Percentiles rank a stretch among this genome's conserved stretches.
phyloP scores from a whole-genome alignment of 2,329 filamentous ascomycete genomes.

The Claviceps fusiformis region DNA sequence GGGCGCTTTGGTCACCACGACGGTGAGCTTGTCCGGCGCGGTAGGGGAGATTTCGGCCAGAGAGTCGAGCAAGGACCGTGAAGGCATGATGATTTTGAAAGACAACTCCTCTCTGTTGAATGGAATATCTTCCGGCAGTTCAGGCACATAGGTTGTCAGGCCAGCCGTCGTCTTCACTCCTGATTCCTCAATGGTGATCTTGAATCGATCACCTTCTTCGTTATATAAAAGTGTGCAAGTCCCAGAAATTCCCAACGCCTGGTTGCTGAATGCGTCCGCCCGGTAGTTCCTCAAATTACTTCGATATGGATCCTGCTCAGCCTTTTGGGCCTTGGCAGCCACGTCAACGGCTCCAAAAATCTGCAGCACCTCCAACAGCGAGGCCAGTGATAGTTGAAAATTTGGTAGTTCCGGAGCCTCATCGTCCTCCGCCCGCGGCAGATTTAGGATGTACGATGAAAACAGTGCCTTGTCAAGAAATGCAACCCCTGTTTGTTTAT shows the following conservation, averaged over 20 bases:
- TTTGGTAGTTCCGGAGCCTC: constrained; percentile 39
- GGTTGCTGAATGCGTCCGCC: constrained; percentile 67
- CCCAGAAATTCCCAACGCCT: constrained; percentile 69
- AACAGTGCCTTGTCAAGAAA: constrained; percentile 86
- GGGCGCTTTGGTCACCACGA: constrained; percentile 48
- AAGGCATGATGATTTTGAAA: constrained; percentile 92
- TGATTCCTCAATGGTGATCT: constrained; percentile 73
- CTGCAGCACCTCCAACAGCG: constrained; percentile 84
- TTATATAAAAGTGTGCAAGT: constrained; percentile 75
- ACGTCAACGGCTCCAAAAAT: constrained; percentile 82
- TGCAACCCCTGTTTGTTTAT: constrained; percentile 30
- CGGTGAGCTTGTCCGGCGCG: constrained; percentile 56
- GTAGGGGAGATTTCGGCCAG: constrained; percentile 57
- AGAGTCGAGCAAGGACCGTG: constrained; percentile 57
- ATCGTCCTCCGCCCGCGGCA: constrained; percentile 22
- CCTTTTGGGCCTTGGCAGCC: constrained; percentile 40
- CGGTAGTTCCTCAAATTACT: constrained; percentile 49
- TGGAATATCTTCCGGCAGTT: constrained; percentile 67
- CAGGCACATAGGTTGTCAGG: constrained; percentile 73
- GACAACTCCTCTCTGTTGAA: constrained; percentile 67
- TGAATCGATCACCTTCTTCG: constrained; percentile 62
- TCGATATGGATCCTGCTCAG: constrained; percentile 45
- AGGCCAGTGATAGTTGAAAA: constrained; percentile 78
- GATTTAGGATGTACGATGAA: constrained; percentile 65
- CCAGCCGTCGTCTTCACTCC: constrained; percentile 83